Evolutionary conservation across 176 grass and related monocot species (phyloP).

Genomic region (Oryza longistaminata): DNA sequence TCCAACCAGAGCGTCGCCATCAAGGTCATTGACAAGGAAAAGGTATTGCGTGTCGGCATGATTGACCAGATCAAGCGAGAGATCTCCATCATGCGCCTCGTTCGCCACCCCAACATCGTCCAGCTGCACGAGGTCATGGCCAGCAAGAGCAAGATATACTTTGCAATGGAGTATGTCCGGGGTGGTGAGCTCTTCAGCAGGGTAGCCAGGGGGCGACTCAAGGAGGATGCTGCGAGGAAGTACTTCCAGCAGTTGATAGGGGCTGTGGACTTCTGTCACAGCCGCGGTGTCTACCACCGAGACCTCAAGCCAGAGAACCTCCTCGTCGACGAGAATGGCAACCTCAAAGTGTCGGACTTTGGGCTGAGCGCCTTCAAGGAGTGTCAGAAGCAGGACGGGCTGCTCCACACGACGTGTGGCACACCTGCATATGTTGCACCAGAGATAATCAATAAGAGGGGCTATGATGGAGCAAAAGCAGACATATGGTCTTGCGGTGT

Average conservation of each 20-base stretch:
- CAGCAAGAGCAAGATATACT: constrained; percentile 93
- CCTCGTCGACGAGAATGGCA: constrained; percentile 76
- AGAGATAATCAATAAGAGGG: constrained; percentile 82
- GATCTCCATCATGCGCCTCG: constrained; percentile 77
- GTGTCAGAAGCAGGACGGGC: constrained; percentile 67
- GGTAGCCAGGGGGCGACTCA: constrained; percentile 64
- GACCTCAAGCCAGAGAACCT: constrained; percentile 95
- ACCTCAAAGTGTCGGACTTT: constrained; percentile 87
- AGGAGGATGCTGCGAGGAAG: constrained; percentile 60
- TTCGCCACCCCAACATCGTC: constrained; percentile 80
- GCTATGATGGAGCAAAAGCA: constrained; percentile 88
- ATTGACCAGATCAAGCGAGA: constrained; percentile 91
- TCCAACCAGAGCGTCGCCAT: constrained; percentile 76
- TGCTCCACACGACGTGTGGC: constrained; percentile 80
- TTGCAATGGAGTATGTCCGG: constrained; percentile 82
- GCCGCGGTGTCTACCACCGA: constrained; percentile 83
- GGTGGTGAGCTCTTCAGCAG: constrained; percentile 76
- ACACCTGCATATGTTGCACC: constrained; percentile 88
- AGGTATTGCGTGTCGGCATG: constrained; percentile 78
- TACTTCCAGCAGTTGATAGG: constrained; percentile 82
- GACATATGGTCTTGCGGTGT: constrained; percentile 94
- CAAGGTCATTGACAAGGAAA: constrained; percentile 89
- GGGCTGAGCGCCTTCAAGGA: constrained; percentile 70
- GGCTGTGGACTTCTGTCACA: constrained; percentile 87
- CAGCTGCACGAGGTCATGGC: constrained; percentile 97